These are phyloP conservation scores for Candida caryicola DNA, from an alignment of 805 yeast species.

Conservation along the genomic window DNA sequence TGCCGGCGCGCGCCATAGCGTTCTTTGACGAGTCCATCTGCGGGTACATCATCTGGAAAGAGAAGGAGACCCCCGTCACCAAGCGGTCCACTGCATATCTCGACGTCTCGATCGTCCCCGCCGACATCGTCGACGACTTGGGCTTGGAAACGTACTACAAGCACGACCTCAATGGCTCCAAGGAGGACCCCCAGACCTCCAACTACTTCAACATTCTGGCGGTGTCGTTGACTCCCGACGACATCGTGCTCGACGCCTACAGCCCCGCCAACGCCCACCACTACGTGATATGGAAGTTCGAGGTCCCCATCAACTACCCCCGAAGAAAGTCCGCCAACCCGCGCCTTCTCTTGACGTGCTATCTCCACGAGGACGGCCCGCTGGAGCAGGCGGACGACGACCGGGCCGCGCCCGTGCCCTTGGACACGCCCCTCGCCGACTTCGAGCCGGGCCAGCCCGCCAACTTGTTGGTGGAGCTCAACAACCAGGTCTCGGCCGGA, in stretches of 20 bases:
- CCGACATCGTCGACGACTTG: slow-evolving; percentile 9
- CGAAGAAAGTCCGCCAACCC: slow-evolving; percentile 27
- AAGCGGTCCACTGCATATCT: slow-evolving; percentile 12
- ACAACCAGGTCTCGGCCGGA: slow-evolving; percentile 8
- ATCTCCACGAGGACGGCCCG: slow-evolving; percentile 11
- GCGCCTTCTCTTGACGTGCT: slow-evolving; percentile 19
- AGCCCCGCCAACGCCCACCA: slow-evolving; percentile 6
- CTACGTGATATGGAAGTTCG: slow-evolving; percentile 29
- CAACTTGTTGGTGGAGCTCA: slow-evolving; percentile 18
- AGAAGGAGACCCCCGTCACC: slow-evolving; percentile 4
- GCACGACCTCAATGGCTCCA: background rate
- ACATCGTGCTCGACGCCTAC: slow-evolving; percentile 11
- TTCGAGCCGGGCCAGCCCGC: slow-evolving; percentile 15
- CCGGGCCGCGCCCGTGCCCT: background rate
- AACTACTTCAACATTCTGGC: slow-evolving; percentile 10
- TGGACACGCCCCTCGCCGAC: slow-evolving; percentile 11
- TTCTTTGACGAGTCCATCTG: slow-evolving; percentile 31
- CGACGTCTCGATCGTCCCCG: slow-evolving; percentile 20
- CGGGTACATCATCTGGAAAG: slow-evolving; percentile 25
- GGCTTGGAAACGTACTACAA: background rate
- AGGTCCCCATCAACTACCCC: slow-evolving; percentile 29
- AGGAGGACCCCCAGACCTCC: background rate
- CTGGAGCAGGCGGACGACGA: slow-evolving; percentile 3
- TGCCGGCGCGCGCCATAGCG: slow-evolving; percentile 14
- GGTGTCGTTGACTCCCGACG: slow-evolving; percentile 6